These are phyloP conservation scores for Thelonectria blattea DNA, from an alignment of 2,329 filamentous ascomycete genomes.

Conservation along the genomic window DNA sequence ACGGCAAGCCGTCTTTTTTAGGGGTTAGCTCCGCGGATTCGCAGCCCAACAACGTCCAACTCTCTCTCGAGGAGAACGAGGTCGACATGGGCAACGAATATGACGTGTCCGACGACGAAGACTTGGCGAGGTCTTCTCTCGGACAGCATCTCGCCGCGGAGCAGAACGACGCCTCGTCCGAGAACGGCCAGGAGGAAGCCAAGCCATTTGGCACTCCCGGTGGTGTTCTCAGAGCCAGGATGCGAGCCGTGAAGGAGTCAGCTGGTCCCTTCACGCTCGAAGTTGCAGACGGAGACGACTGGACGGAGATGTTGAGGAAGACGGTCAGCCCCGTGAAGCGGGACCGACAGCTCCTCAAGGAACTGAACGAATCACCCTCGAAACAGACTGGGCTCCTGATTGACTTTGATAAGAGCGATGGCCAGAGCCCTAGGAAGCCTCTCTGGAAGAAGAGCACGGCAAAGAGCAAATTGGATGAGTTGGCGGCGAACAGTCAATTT, in stretches of 20 bases:
- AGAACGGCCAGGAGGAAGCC: conserved; percentile 54
- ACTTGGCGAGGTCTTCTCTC: conserved; percentile 80
- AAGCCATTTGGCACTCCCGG: conserved; percentile 57
- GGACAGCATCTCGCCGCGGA: conserved; percentile 78
- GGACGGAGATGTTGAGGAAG: conserved; percentile 91
- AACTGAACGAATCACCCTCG: conserved; percentile 61
- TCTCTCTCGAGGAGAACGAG: conserved; percentile 61
- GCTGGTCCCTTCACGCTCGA: conserved; percentile 64
- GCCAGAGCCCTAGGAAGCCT: conserved; percentile 55
- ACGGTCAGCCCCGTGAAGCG: conserved; percentile 95
- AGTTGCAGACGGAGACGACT: conserved; percentile 77
- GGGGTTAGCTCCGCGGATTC: conserved; percentile 88
- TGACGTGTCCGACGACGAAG: conserved; percentile 72
- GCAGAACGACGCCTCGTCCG: conserved; percentile 66
- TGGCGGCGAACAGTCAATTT: conserved; percentile 41
- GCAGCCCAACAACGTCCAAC: conserved; percentile 65
- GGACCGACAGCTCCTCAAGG: conserved; percentile 75
- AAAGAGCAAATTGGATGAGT: conserved; percentile 38
- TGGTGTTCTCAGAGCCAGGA: conserved; percentile 66
- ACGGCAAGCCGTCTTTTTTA: conserved; percentile 83
- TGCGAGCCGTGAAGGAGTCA: conserved; percentile 67
- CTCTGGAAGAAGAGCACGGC: conserved; percentile 44
- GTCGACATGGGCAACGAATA: conserved; percentile 74
- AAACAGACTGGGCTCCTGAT: conserved; percentile 37
- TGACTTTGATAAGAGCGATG: conserved; percentile 46